Evolutionary conservation across 225 moss, liverwort and hornwort genomes (phyloP).

Genomic region (Sphagnum tenellum): DNA sequence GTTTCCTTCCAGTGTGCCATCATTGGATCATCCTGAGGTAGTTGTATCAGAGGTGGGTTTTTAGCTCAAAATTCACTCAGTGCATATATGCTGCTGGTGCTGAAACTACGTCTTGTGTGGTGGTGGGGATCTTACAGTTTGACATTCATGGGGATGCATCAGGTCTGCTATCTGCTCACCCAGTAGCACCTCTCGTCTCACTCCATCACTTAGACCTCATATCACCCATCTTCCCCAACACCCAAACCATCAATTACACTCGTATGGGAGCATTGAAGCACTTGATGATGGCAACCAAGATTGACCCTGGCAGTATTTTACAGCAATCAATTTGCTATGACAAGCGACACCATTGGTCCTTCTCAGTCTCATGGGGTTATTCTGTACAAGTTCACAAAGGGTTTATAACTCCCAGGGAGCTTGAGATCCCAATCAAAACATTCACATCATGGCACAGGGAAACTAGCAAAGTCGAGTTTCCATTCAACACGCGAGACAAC

Average conservation of each 20-base stretch:
- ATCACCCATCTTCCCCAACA: constrained; percentile 23
- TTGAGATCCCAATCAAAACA: constrained; percentile 26
- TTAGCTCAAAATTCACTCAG: neutral
- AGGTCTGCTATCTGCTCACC: constrained; percentile 33
- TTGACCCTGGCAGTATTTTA: constrained; percentile 18
- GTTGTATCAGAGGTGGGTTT: neutral
- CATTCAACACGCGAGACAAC: constrained; percentile 28
- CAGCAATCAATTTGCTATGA: constrained; percentile 33
- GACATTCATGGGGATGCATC: constrained; percentile 19
- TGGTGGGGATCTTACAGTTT: constrained; percentile 8
- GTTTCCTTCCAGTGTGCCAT: neutral
- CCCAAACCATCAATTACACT: neutral
- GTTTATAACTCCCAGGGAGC: constrained; percentile 10
- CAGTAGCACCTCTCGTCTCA: constrained; percentile 13
- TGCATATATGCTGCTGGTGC: neutral
- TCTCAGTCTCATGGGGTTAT: constrained; percentile 44
- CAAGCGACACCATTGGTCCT: constrained; percentile 7
- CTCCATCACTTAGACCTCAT: constrained; percentile 39
- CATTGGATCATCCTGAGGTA: too few relatives aligned
- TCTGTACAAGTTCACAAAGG: constrained; percentile 23
- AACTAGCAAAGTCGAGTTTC: neutral
- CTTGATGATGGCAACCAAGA: constrained; percentile 7
- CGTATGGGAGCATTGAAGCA: constrained; percentile 10
- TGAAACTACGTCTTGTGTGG: too few relatives aligned
- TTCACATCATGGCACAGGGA: constrained; percentile 5